Evolutionary conservation across 176 grass and related monocot species (phyloP).

Genomic region (Melocanna baccifera): DNA sequence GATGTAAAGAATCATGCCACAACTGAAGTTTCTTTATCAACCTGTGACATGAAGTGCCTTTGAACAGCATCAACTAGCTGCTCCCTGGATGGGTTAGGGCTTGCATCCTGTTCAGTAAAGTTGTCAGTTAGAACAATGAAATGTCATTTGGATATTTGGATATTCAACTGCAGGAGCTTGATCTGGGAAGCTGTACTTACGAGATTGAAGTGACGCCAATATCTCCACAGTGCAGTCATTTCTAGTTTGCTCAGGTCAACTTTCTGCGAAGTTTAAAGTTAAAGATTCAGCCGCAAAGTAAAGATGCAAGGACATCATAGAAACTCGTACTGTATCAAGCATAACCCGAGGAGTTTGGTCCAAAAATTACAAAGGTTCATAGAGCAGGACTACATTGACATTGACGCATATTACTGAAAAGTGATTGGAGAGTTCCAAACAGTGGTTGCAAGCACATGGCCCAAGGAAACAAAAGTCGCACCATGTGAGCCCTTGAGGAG

Average conservation of each 20-base stretch:
- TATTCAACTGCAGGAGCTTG: background rate
- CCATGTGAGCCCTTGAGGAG: constrained; percentile 47
- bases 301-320: background rate
- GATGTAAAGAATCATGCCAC: background rate
- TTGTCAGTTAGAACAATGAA: constrained; percentile 13
- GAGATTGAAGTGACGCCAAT: constrained; percentile 79
- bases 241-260: constrained; percentile 90
- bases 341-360: background rate
- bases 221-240: constrained; percentile 79
- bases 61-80: constrained; percentile 75
- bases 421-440: background rate
- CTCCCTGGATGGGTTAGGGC: constrained; percentile 74
- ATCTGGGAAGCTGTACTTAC: constrained; percentile 41
- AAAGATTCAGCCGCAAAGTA: background rate
- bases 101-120: constrained; percentile 48
- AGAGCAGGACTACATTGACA: constrained; percentile 10
- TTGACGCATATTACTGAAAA: constrained; percentile 7
- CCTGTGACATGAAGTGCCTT: constrained; percentile 85
- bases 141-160: background rate
- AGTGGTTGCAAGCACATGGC: constrained; percentile 13
- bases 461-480: constrained; percentile 36
- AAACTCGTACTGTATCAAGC: background rate
- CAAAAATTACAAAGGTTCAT: constrained; percentile 10
- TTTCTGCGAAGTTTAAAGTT: constrained; percentile 42
- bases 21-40: constrained; percentile 30